Evolutionary conservation across 2,329 filamentous ascomycete species (phyloP).

Genomic region (Fusarium lyarnte): DNA sequence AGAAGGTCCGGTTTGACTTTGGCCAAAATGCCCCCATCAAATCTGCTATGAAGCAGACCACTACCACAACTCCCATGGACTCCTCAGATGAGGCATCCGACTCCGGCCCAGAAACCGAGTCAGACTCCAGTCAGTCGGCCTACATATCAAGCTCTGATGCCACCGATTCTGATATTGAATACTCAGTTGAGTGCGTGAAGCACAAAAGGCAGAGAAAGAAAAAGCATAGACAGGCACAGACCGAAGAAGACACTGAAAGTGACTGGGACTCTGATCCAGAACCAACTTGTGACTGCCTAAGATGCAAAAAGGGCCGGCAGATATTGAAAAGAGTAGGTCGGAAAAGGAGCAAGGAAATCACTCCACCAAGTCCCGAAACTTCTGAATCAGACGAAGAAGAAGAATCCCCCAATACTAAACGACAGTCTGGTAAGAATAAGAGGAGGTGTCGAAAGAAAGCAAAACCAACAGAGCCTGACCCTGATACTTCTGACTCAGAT

Average conservation of each 20-base stretch:
- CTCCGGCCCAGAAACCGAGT: slow-evolving; percentile 29
- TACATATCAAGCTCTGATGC: slow-evolving; percentile 20
- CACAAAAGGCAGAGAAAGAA: slow-evolving; percentile 30
- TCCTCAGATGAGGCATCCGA: slow-evolving; percentile 38
- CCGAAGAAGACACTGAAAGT: slow-evolving; percentile 35
- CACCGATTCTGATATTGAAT: slow-evolving; percentile 31
- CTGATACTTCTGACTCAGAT: slow-evolving; percentile 38
- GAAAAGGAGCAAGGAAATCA: slow-evolving; percentile 22
- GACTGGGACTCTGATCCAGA: slow-evolving; percentile 49
- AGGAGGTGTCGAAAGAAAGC: slow-evolving; percentile 35
- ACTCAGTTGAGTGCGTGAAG: slow-evolving; percentile 18
- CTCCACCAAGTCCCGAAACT: slow-evolving; percentile 8
- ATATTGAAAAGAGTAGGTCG: slow-evolving; percentile 37
- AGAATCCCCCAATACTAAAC: slow-evolving; percentile 20
- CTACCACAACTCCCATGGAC: slow-evolving; percentile 22
- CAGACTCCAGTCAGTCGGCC: slow-evolving; percentile 39
- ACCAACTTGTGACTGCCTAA: slow-evolving; percentile 43
- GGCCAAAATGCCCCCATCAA: slow-evolving; percentile 41
- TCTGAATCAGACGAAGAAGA: slow-evolving; percentile 38
- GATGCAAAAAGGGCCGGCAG: slow-evolving; percentile 38
- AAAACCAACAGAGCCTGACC: slow-evolving; percentile 38
- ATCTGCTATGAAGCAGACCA: slow-evolving; percentile 38
- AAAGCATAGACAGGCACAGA: slow-evolving; percentile 9
- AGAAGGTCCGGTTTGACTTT: slow-evolving; percentile 57
- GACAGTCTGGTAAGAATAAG: slow-evolving; percentile 33